Evolutionary conservation across 345 rosid species (phyloP), one percentile per base, ranked within the genome.

Genomic region (Euphorbia lathyris): DNA sequence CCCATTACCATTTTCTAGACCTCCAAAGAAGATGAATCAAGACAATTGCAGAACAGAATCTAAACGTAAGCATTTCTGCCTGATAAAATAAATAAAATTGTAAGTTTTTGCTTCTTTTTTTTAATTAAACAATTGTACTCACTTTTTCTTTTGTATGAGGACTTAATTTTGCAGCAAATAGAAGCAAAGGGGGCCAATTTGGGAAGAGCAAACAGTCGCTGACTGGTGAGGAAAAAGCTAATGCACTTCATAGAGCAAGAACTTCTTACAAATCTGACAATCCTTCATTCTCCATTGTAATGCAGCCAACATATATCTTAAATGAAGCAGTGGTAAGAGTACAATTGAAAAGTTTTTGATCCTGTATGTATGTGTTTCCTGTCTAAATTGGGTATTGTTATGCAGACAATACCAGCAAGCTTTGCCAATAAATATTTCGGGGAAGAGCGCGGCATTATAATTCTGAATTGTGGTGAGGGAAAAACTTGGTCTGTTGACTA

Each of bases 271-370:
- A 56, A 57, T 67, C 75, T 20, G 29, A 20, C 25, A 75, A 75
- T 26, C 80, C 84, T 4, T 58, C 43, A 57, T 80, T 73, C 61
- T 29, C 40, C 58, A 51, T 71, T 51, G 47, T 34, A 19, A 73
- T 83, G 65, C 67, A 60, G 34, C 77, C 76, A 29, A 16, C 77
- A 38, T 77, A 65, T 57, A 27, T 77, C 13, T 8, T 26, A 2
- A 14, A 40, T 4, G 2, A 10, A 19, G 4, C n/a, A 19, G 7
- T 61, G 26, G 65, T 61, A 36, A 1, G 34, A 34, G 38, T 34
- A 34, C 38, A 34, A 34, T 34, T 3, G 3, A 3, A 34, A 34
- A 34, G 38, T 7, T 19, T 8, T 32, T 1, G 38, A 1, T 30
- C n/a, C n/a, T n/a, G n/a, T n/a, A n/a, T n/a, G n/a, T 12, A 1